A percentile compares a stretch with the other conserved stretches of the same genome.
Conservation (phyloP, 495 filamentous ascomycete genomes). For the Staphylotrichum longicolle region DNA sequence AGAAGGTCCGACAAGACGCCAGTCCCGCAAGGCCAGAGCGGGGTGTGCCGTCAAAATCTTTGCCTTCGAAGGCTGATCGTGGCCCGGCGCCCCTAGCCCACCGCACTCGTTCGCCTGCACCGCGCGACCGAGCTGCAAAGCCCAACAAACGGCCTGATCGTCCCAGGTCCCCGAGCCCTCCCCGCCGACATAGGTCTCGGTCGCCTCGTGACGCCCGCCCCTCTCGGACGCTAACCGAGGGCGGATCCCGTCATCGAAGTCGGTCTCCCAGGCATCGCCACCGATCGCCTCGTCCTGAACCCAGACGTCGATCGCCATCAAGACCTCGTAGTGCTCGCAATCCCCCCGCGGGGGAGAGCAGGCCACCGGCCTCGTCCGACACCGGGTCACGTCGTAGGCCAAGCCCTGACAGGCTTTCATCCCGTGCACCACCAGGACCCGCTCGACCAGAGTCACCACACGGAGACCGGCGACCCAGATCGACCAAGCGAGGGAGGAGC, state of each 20-base stretch:
- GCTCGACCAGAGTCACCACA: conserved; percentile 37
- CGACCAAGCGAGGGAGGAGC: conserved; percentile 35
- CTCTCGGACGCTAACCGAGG: conserved; percentile 6
- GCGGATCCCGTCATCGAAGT: conserved; percentile 18
- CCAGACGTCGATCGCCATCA: conserved; percentile 40
- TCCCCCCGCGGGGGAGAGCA: conserved; percentile 30
- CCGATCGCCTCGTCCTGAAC: conserved; percentile 34
- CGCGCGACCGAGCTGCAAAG: conserved; percentile 28
- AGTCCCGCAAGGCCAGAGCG: conserved; percentile 34
- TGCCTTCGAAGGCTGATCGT: conserved; percentile 24
- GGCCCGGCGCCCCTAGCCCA: conserved; percentile 29
- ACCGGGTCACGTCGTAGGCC: conserved; percentile 36
- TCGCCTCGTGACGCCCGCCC: conserved; percentile 19
- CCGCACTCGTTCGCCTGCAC: conserved; percentile 36
- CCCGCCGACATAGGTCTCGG: conserved; percentile 27
- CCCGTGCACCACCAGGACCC: conserved; percentile 34
- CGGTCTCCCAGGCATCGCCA: conserved; percentile 33
- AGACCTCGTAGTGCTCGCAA: conserved; percentile 32
- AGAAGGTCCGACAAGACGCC: conserved; percentile 37
- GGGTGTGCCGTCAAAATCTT: conserved; percentile 26
- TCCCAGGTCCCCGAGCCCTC: conserved; percentile 33
- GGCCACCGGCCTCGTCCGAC: conserved; percentile 37
- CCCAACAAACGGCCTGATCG: conserved; percentile 29
- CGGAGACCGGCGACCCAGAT: conserved; percentile 37
- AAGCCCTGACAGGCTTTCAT: conserved; percentile 31